A percentile compares a stretch with the other conserved stretches of the same genome.
phyloP scores from a whole-genome alignment of 768 basidiomycete genomes.

The Tylopilus cervinicoccineus region DNA sequence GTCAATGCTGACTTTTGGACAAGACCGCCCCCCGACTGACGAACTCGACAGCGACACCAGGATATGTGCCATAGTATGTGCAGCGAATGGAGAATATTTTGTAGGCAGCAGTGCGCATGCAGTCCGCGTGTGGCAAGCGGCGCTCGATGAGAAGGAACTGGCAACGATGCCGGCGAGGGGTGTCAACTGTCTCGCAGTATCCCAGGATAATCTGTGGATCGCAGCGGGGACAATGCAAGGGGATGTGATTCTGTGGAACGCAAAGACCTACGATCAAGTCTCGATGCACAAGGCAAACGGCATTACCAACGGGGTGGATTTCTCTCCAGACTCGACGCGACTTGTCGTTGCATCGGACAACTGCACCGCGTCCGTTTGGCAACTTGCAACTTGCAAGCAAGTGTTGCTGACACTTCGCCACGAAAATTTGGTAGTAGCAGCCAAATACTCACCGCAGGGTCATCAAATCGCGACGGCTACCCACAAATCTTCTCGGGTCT shows the following conservation, averaged over 20 bases:
- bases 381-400: background rate
- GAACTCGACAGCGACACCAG: background rate
- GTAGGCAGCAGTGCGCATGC: background rate
- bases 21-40: background rate
- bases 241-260: background rate
- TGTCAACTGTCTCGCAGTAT: background rate
- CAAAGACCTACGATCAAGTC: too few species aligned
- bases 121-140: slow-evolving; percentile 1
- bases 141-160: background rate
- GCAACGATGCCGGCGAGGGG: background rate
- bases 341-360: background rate
- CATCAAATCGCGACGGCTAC: background rate
- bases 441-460: background rate
- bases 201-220: background rate
- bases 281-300: too few species aligned
- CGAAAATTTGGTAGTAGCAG: background rate
- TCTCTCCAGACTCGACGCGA: background rate
- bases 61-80: background rate
- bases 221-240: background rate
- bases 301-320: background rate
- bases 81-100: background rate
- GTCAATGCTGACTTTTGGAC: background rate
- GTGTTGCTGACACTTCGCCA: background rate
- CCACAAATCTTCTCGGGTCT: background rate
- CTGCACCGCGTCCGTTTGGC: background rate